Base-by-base conservation (phyloP, 768 basidiomycete species). In the Boletus pseudo-olivaceus region DNA sequence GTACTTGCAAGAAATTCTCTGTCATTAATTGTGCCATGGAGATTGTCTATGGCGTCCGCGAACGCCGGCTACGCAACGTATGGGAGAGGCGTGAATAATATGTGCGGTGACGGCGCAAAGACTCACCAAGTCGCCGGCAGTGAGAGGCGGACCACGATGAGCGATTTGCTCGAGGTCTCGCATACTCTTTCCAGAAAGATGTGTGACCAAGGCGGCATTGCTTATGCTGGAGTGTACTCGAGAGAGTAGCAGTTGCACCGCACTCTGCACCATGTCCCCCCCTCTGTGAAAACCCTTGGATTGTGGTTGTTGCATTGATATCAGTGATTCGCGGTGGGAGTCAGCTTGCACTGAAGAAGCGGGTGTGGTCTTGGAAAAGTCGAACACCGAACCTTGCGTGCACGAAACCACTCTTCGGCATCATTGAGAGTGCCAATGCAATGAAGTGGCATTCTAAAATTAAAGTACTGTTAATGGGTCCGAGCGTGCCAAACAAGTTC, bases 1-100 rank as follows among this genome's bases (percentile, higher is more conserved):
- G 49, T 19, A 73, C 79, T 67, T 64, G 78, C 87, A 66, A 88
- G 66, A 57, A 87, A 67, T 29, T 79, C 67, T 55, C 87, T 79
- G 63, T 90, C 87, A 61, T 90, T 75, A 37, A 77, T 61, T 30
- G 72, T 71, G 3, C 79, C 70, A 41, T 70, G 69, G 17, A 69
- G 58, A 58, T 82, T 70, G 54, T 67, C 66, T 10, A 82, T 33
- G 12, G 79, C 79, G 64, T 88, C 79, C 33, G 68, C 51, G 47
- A 77, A 74, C 14, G 79, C 81, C 29, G 75, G 73, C 83, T 85
- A 27, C 29, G 32, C 15, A 27, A 17, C 8, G 7, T 56, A 50
- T 7, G 46, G 41, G 26, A 9, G 5, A 32, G 15, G 37, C 2
- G 26, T 51, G 35, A 53, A 32, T 15, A 12, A 46, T 20, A 33